Evolutionary conservation across 2,329 filamentous ascomycete genomes (phyloP), one percentile per base, ranked within the genome.

Genomic region (Macrophomina phaseolina): DNA sequence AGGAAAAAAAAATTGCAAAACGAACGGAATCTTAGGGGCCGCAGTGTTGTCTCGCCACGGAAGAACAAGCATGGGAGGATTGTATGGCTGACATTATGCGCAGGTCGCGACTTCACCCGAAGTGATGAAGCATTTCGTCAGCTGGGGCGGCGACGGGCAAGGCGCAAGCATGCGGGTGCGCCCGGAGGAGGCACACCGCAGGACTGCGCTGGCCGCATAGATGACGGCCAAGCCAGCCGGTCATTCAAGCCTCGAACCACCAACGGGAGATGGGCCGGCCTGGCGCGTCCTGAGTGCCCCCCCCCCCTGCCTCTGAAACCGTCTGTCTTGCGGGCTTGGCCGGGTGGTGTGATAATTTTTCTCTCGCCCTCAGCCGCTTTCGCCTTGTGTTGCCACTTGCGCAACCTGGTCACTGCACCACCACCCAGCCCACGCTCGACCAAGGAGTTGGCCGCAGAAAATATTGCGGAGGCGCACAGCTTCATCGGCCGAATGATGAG

Each of bases 201-300:
- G 55, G 55, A 60, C 1, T 42, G 46, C 46, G 46, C 48, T 32
- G 32, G 48, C 52, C n/a, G 52, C 42, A 45, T 7, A 14, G 38
- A 40, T 40, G 51, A 36, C 34, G 42, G 23, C 32, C 34, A 52
- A 52, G 34, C n/a, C 32, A 52, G 16, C 18, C 49, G 63, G 63
- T 65, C 64, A 61, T 42, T 66, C 64, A 58, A 60, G 55, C 23
- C 61, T 66, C 64, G 64, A 66, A 66, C 64, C 64, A 66, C 64
- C 64, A 58, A 49, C 64, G 61, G 46, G 61, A 64, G 61, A 64
- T 64, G 61, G 52, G 61, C 48, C 34, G 34, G 61, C 58, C 34
- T 36, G 58, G 55, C 55, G 55, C 55, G 38, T 40, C 40, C 53
- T 53, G 51, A 53, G 34, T 53, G 51, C 51, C 23, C 30, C 52